Percentiles rank a stretch among this genome's conserved stretches.
Conservation (phyloP, 768 basidiomycete species). For the Tylopilus sp. region DNA sequence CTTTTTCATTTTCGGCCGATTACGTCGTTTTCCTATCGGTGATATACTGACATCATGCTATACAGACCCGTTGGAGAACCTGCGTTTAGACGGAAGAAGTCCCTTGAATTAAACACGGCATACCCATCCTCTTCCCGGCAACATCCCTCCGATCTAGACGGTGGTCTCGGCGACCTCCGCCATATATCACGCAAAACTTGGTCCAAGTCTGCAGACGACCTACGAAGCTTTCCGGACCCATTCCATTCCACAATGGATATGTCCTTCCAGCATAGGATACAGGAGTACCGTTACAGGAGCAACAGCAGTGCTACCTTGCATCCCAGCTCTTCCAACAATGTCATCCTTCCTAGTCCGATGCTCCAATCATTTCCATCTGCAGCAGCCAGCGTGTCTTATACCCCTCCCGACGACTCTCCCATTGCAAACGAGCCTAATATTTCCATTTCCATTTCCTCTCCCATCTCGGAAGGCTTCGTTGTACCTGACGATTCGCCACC, state of each 20-base stretch:
- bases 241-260: conserved; percentile 38
- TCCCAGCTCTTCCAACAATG: conserved; percentile 33
- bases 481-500: conserved; percentile 34
- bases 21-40: conserved; percentile 3
- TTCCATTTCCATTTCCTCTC: conserved; percentile 48
- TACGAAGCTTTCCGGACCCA: conserved; percentile 49
- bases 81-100: conserved; percentile 42
- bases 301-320: conserved; percentile 51
- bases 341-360: conserved; percentile 28
- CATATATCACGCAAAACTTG: conserved; percentile 67
- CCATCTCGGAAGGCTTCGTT: conserved; percentile 36
- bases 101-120: conserved; percentile 40
- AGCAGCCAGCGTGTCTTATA: conserved; percentile 15
- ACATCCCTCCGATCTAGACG: conserved; percentile 26
- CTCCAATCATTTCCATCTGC: conserved; percentile 44
- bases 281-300: conserved; percentile 62
- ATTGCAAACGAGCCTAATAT: conserved; percentile 32
- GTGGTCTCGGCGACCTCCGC: conserved; percentile 63
- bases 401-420: conserved; percentile 19
- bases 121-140: conserved; percentile 32
- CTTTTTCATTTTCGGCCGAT: neutral
- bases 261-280: conserved; percentile 57
- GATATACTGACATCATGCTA: conserved; percentile 21
- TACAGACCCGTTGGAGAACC: conserved; percentile 66
- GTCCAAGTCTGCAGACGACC: conserved; percentile 80